Evolutionary conservation across 23 red algal genomes (phyloP), one percentile per base, ranked within the genome.

Genomic region (Pyropia yezoensis): DNA sequence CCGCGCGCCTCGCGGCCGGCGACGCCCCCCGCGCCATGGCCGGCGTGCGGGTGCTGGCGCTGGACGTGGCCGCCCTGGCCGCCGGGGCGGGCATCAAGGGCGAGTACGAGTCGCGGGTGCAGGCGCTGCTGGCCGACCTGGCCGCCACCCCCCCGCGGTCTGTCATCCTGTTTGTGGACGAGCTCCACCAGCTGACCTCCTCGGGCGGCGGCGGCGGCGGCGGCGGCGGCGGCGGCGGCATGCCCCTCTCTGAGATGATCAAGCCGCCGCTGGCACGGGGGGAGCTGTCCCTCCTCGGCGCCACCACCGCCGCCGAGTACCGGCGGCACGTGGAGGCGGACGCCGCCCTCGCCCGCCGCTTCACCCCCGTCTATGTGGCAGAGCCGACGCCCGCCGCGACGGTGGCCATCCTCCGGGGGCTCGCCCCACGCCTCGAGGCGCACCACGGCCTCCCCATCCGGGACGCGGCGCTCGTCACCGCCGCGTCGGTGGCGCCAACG

Each of bases 301-400:
- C 83, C 27, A 88, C 83, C 15, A 88, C 83, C 14, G 55, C 81
- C 8, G 51, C 39, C 18, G 83, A 88, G 53, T 88, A 79, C 54
- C 83, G 83, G 1, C 83, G 81, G 75, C 81, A 88, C 53, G 81
- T 88, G 30, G 83, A 88, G 59, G 81, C 83, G 65, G 83, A 88
- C 26, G 65, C 83, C 8, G 83, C 83, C 1, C 75, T 88, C 17
- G 83, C 73, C 49, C 72, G 83, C 20, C 53, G 83, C 25, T 88
- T 88, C 63, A 66, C 72, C 29, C 83, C 83, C 7, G 66, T 88
- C 18, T 70, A 52, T 23, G 75, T 88, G 27, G 73, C 62, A 0
- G 83, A 88, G 33, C 83, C 83, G 16, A 33, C 63, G 14, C 76
- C 81, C 1, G 83, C 83, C 27, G 73, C 62, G 53, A 80, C 83